Conservation (phyloP, 148 eudicot genomes). For the Spergularia bocconei region DNA sequence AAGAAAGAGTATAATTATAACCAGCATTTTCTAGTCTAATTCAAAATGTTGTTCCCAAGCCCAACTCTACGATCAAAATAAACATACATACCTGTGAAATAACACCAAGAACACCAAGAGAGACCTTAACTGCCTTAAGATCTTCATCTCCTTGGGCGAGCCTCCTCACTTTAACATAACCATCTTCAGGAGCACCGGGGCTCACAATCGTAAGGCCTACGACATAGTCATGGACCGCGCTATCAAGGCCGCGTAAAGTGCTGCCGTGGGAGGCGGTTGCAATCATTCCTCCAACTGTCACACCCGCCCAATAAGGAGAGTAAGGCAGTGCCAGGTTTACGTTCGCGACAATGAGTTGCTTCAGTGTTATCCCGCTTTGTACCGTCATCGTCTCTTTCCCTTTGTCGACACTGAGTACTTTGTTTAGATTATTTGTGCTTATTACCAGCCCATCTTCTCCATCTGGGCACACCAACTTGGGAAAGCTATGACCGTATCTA, state of each 20-base stretch:
- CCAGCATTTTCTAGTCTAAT: no score
- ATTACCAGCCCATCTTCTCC: conserved; percentile 29
- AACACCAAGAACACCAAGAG: conserved; percentile 41
- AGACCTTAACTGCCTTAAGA: conserved; percentile 30
- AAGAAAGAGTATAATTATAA: no score
- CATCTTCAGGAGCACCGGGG: conserved; percentile 20
- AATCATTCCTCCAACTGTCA: conserved; percentile 31
- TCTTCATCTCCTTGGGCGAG: conserved; percentile 16
- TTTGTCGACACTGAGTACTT: neutral
- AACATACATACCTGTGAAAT: conserved; percentile 28
- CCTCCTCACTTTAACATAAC: conserved; percentile 20
- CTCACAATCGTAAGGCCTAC: conserved; percentile 24
- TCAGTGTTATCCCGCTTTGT: conserved; percentile 28
- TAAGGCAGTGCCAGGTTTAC: conserved; percentile 18
- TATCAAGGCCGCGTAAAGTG: conserved; percentile 26
- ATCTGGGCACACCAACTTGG: conserved; percentile 32
- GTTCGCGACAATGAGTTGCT: conserved; percentile 23
- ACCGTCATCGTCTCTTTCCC: conserved; percentile 15
- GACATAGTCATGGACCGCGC: conserved; percentile 34
- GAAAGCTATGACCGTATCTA: conserved; percentile 25
- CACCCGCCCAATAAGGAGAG: conserved; percentile 29
- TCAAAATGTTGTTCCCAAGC: no score
- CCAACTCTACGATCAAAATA: no score
- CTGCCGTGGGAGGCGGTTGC: conserved; percentile 34
- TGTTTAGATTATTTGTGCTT: conserved; percentile 30